phyloP scores from a whole-genome alignment of 306 rosid genomes.

The Phaseolus lunatus region DNA sequence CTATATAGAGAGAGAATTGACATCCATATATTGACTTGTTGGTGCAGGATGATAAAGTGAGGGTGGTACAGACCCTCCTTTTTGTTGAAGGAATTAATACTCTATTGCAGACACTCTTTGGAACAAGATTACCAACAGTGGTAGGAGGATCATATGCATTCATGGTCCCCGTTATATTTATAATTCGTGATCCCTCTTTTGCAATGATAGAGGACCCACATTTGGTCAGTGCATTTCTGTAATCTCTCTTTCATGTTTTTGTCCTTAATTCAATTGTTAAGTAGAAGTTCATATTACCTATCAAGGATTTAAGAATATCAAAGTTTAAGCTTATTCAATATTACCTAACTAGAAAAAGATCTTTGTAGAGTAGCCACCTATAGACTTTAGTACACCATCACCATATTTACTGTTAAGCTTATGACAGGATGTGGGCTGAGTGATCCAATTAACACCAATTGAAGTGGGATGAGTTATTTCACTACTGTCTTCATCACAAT shows the following conservation, averaged over 20 bases:
- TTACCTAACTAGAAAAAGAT: not conserved
- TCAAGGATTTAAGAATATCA: not conserved
- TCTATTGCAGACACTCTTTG: constrained; percentile 91
- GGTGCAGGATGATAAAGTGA: constrained; percentile 90
- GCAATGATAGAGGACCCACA: constrained; percentile 71
- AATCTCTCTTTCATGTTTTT: constrained; percentile 9
- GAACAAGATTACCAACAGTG: constrained; percentile 94
- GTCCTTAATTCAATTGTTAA: not conserved
- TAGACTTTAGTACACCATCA: not conserved
- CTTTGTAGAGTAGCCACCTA: not conserved
- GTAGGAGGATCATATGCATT: constrained; percentile 96
- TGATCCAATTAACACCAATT: too few species aligned
- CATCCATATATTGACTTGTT: constrained; percentile 20
- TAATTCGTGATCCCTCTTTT: constrained; percentile 76
- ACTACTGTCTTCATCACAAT: too few species aligned
- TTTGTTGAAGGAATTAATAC: constrained; percentile 95
- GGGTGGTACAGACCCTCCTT: constrained; percentile 94
- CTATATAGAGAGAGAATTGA: constrained; percentile 31
- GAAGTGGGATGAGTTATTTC: too few species aligned
- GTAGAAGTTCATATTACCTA: not conserved
- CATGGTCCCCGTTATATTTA: constrained; percentile 97
- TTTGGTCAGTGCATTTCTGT: constrained; percentile 59
- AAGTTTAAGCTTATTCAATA: not conserved
- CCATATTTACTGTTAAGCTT: constrained; percentile 12
- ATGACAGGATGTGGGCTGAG: not conserved